Evolutionary conservation across 805 yeast genomes (phyloP).

Genomic region (Starmera caribaea): DNA sequence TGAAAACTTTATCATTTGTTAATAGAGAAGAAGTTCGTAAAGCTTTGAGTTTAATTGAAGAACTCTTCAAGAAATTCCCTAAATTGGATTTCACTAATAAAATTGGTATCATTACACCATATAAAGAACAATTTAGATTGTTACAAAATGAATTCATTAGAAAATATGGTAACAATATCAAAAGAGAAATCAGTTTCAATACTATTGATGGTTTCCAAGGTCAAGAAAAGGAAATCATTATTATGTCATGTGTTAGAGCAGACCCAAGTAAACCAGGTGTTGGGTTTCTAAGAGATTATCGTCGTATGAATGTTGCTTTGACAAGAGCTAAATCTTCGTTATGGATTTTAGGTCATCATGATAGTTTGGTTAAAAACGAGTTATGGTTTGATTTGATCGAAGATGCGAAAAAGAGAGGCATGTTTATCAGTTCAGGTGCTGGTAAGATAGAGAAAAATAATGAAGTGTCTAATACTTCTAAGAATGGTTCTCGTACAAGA

Average conservation of each 20-base stretch:
- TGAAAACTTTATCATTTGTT: constrained; percentile 56
- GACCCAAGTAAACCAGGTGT: constrained; percentile 47
- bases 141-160: constrained; percentile 48
- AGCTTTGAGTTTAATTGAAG: constrained; percentile 57
- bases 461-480: not conserved
- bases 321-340: constrained; percentile 89
- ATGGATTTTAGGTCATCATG: constrained; percentile 82
- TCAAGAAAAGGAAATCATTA: constrained; percentile 90
- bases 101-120: constrained; percentile 90
- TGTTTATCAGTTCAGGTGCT: constrained; percentile 10
- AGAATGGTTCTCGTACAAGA: not conserved
- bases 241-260: constrained; percentile 94
- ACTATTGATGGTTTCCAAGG: constrained; percentile 98
- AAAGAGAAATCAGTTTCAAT: constrained; percentile 71
- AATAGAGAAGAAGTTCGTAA: constrained; percentile 65
- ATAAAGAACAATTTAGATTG: constrained; percentile 71
- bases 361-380: constrained; percentile 51
- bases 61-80: constrained; percentile 40
- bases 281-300: constrained; percentile 82
- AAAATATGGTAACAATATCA: constrained; percentile 53
- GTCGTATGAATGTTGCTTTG: constrained; percentile 96
- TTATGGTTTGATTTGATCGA: constrained; percentile 66
- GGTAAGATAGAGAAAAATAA: not conserved
- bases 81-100: constrained; percentile 48
- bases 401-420: constrained; percentile 48